Evolutionary conservation across 2,329 filamentous ascomycete genomes (phyloP), one percentile per base, ranked within the genome.

Genomic region (Fusarium virguliforme): DNA sequence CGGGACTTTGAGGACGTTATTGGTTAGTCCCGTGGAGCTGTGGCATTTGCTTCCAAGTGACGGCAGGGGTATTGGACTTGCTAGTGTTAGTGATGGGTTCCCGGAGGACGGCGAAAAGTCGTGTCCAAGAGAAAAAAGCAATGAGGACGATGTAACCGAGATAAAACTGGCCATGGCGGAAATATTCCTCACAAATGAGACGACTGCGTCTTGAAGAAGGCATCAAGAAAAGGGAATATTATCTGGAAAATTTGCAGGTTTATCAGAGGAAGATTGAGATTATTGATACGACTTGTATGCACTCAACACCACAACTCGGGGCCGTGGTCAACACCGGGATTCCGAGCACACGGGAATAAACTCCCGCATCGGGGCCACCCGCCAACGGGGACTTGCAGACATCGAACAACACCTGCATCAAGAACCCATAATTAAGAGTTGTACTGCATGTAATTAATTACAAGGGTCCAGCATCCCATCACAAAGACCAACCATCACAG

Each of bases 291-390:
- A 24, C 22, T 24, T 24, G 22, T 24, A 24, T 24, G 22, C 22
- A 24, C 22, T 24, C 22, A 24, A 24, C 22, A 24, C 22, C 22
- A 24, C 22, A 24, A 24, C 22, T 24, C 22, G 22, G 4, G 22
- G 22, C 43, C 8, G 15, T 48, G 15, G 3, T 4, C 40, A 24
- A 18, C 43, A 48, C 9, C 26, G 26, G 43, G 43, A 15, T 30
- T 48, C 26, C 43, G 26, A n/a, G 9, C 15, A 48, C n/a, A 48
- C 8, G 43, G 43, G 26, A 48, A 30, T 15, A 30, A 24, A 48
- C 43, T 48, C 43, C 43, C 43, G 15, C 43, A 48, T 48, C 43
- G 43, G 43, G 43, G 43, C 43, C 43, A 48, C 43, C 43, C 26
- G 43, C 30, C 43, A 1, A 18, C 15, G 43, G 43, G 43, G 43